These are phyloP conservation scores for Elsinoe fawcettii DNA, from an alignment of 2,329 filamentous ascomycete species.

Conservation along the genomic window DNA sequence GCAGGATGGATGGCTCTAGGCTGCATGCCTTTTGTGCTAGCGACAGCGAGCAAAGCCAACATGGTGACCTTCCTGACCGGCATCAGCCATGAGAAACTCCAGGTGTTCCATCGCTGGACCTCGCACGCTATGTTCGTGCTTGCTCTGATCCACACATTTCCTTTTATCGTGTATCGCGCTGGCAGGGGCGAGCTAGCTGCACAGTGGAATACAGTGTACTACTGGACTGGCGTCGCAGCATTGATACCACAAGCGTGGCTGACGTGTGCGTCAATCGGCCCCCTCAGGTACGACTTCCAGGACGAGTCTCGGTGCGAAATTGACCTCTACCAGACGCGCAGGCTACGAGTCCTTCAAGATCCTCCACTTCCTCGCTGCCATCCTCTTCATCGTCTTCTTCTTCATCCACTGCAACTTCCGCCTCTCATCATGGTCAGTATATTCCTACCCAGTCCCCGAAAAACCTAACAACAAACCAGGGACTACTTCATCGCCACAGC, in stretches of 20 bases:
- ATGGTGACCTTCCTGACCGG: slow-evolving; percentile 75
- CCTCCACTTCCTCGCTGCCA: slow-evolving; percentile 58
- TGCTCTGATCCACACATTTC: slow-evolving; percentile 74
- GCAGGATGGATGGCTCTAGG: slow-evolving; percentile 88
- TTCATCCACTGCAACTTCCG: slow-evolving; percentile 52
- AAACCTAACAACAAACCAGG: slow-evolving; percentile 39
- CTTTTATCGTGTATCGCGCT: slow-evolving; percentile 77
- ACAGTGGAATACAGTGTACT: slow-evolving; percentile 49
- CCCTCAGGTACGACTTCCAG: slow-evolving; percentile 39
- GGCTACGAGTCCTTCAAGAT: slow-evolving; percentile 64
- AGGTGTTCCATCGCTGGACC: slow-evolving; percentile 87
- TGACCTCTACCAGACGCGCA: slow-evolving; percentile 55
- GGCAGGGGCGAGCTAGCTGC: slow-evolving; percentile 47
- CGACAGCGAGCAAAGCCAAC: slow-evolving; percentile 85
- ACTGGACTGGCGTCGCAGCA: slow-evolving; percentile 24
- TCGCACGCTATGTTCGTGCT: slow-evolving; percentile 79
- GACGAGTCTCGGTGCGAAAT: slow-evolving; percentile 38
- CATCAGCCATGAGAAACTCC: slow-evolving; percentile 83
- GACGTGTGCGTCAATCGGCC: slow-evolving; percentile 62
- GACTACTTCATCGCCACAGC: slow-evolving; percentile 54
- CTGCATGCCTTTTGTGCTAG: slow-evolving; percentile 86
- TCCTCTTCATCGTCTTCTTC: slow-evolving; percentile 55
- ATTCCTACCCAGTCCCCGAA: slow-evolving; percentile 36
- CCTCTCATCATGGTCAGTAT: slow-evolving; percentile 54
- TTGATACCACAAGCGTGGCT: slow-evolving; percentile 54